Evolutionary conservation across 805 yeast genomes (phyloP).

Genomic region (Wickerhamiella dianesei): DNA sequence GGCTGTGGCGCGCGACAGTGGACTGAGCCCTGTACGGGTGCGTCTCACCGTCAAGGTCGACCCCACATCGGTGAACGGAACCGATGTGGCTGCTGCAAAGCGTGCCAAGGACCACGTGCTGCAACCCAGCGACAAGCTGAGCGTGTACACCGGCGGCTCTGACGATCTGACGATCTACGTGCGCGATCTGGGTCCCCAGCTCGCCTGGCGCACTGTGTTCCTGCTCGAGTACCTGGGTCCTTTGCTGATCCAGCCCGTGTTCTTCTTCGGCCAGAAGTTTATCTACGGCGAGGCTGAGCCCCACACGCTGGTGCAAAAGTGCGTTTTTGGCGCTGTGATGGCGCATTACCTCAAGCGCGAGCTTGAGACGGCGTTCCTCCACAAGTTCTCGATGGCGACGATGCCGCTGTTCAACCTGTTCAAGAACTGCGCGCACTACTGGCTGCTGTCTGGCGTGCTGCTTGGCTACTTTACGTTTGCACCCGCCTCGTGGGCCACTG

Average conservation of each 20-base stretch:
- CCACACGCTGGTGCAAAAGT: slow-evolving; percentile 40
- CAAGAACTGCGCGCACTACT: slow-evolving; percentile 83
- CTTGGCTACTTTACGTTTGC: slow-evolving; percentile 39
- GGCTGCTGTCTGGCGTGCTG: slow-evolving; percentile 71
- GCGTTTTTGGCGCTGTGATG: slow-evolving; percentile 43
- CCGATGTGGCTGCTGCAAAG: slow-evolving; percentile 2
- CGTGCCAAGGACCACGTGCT: slow-evolving; percentile 31
- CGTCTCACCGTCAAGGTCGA: slow-evolving; percentile 34
- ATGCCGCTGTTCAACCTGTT: slow-evolving; percentile 84
- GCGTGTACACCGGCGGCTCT: slow-evolving; percentile 29
- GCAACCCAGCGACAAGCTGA: slow-evolving; percentile 33
- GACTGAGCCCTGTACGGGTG: slow-evolving; percentile 37
- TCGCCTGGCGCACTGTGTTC: slow-evolving; percentile 85
- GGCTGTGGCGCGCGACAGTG: slow-evolving; percentile 33
- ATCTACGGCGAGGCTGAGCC: slow-evolving; percentile 26
- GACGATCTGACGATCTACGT: slow-evolving; percentile 36
- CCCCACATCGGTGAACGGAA: slow-evolving; percentile 3
- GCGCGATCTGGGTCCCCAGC: slow-evolving; percentile 88
- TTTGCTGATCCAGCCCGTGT: slow-evolving; percentile 57
- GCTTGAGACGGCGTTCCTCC: slow-evolving; percentile 72
- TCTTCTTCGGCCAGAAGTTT: slow-evolving; percentile 28
- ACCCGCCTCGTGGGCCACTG: slow-evolving; percentile 23
- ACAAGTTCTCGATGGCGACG: slow-evolving; percentile 73
- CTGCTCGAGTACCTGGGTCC: slow-evolving; percentile 86
- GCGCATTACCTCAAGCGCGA: slow-evolving; percentile 82